Percentiles rank a stretch among this genome's conserved stretches.
phyloP scores from a whole-genome alignment of 306 rosid species.

The Canavalia ensiformis region DNA sequence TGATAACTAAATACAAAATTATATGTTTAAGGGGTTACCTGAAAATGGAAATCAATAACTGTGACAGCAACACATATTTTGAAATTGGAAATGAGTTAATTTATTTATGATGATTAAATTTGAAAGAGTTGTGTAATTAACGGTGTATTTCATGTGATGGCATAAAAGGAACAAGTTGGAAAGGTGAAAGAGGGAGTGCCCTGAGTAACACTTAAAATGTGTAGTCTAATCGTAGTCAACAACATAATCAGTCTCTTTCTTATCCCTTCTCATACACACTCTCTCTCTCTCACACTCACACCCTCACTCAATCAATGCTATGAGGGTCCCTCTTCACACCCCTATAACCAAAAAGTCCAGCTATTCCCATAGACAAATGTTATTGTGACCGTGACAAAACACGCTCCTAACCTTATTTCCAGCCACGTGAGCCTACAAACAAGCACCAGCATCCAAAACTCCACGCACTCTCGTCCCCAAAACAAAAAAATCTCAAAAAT shows the following conservation, averaged over 20 bases:
- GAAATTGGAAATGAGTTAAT: neutral
- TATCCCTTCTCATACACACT: slow-evolving; percentile 37
- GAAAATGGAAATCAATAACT: neutral
- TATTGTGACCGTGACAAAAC: slow-evolving; percentile 11
- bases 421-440: slow-evolving; percentile 41
- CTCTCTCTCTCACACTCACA: neutral
- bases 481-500: neutral
- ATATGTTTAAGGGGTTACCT: neutral
- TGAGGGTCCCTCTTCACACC: slow-evolving; percentile 36
- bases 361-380: neutral
- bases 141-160: neutral
- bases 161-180: neutral
- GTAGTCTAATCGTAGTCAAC: slow-evolving; percentile 43
- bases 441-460: neutral
- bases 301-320: slow-evolving; percentile 43
- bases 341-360: slow-evolving; percentile 31
- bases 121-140: too few relatives aligned
- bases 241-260: slow-evolving; percentile 49
- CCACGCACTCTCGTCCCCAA: neutral
- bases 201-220: neutral
- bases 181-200: neutral
- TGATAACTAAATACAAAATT: neutral
- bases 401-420: neutral
- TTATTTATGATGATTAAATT: too few relatives aligned
- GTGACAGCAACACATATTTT: neutral